These are phyloP conservation scores for Capsella bursapastoris DNA, from an alignment of 345 rosid genomes.

Conservation along the genomic window DNA sequence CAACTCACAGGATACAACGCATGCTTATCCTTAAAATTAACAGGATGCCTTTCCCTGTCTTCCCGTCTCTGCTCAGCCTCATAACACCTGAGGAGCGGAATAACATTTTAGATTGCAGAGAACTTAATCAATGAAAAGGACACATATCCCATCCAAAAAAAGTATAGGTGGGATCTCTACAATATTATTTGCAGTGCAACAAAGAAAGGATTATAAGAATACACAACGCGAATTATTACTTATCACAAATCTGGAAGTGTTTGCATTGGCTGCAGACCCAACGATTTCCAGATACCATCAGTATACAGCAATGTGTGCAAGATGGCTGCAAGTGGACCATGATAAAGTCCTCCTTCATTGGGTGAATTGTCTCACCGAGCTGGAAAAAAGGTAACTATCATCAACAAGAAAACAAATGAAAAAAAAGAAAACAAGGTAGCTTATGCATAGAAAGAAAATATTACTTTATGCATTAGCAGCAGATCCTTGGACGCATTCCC, in stretches of 20 bases:
- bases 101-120: constrained; percentile 28
- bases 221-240: constrained; percentile 57
- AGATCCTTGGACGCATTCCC: constrained; percentile 96
- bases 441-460: constrained; percentile 22
- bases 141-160: background rate
- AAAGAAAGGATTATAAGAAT: background rate
- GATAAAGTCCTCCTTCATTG: constrained; percentile 99
- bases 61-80: constrained; percentile 88
- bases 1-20: constrained; percentile 73
- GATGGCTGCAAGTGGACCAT: constrained; percentile 99
- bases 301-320: constrained; percentile 85
- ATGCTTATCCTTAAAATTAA: constrained; percentile 83
- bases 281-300: constrained; percentile 91
- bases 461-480: constrained; percentile 96
- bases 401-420: constrained; percentile 1
- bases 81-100: constrained; percentile 66
- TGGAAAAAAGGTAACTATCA: constrained; percentile 43
- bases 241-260: constrained; percentile 91
- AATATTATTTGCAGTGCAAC: constrained; percentile 1
- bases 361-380: constrained; percentile 99
- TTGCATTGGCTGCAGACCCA: constrained; percentile 98
- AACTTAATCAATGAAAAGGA: constrained; percentile 5
- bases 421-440: background rate
- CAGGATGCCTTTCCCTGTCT: constrained; percentile 92
- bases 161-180: background rate